These are phyloP conservation scores for Aquanectria penicillioides DNA, from an alignment of 2,329 filamentous ascomycete genomes.

Conservation along the genomic window DNA sequence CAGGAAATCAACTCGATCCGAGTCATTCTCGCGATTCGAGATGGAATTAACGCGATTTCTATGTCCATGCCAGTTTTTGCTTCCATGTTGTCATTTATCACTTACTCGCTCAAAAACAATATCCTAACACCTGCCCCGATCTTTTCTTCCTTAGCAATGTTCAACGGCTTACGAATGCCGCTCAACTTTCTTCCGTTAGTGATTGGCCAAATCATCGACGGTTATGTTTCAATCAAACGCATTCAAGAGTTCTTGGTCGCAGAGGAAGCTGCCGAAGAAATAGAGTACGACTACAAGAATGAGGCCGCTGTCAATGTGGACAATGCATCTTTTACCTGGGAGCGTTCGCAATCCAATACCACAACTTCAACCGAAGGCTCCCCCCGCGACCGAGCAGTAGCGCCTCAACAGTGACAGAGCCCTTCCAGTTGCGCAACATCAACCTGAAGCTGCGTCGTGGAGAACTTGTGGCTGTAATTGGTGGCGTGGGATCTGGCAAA, in stretches of 20 bases:
- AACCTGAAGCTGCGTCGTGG: constrained; percentile 41
- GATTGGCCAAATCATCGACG: constrained; percentile 7
- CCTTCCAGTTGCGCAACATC: constrained; percentile 5
- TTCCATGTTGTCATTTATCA: constrained; percentile 12
- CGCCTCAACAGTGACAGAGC: background rate
- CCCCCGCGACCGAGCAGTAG: background rate
- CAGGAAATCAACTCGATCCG: constrained; percentile 6
- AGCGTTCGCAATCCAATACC: background rate
- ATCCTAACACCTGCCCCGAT: background rate
- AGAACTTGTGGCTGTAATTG: constrained; percentile 74
- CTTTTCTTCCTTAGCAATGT: constrained; percentile 9
- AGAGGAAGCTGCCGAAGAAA: background rate
- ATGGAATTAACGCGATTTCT: constrained; percentile 1
- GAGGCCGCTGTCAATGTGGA: background rate
- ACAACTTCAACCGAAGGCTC: background rate
- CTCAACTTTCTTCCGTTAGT: constrained; percentile 9
- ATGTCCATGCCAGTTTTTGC: constrained; percentile 12
- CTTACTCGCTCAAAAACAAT: constrained; percentile 1
- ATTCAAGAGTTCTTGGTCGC: constrained; percentile 5
- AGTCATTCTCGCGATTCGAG: background rate
- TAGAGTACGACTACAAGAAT: background rate
- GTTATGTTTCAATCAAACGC: background rate
- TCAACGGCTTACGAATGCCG: constrained; percentile 9
- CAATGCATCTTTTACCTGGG: constrained; percentile 10
- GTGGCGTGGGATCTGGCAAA: constrained; percentile 77